Percentiles rank a stretch among this genome's conserved stretches.
These are phyloP conservation scores for Colletotrichum liriopes DNA, from an alignment of 2,329 filamentous ascomycete species.

Conservation along the genomic window DNA sequence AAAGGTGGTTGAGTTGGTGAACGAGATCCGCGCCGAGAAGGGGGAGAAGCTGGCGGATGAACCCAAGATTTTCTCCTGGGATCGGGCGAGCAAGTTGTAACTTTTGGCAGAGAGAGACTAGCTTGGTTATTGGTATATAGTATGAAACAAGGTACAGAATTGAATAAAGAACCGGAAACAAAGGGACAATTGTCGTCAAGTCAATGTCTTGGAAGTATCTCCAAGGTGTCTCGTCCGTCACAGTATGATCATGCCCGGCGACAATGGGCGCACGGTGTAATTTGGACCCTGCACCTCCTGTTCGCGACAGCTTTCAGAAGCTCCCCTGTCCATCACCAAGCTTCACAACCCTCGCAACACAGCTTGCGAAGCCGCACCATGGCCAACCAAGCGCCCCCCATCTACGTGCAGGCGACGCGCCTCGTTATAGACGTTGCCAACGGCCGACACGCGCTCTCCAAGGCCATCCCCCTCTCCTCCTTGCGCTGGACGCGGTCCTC, in stretches of 20 bases:
- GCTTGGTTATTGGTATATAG: background rate
- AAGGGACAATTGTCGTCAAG: background rate
- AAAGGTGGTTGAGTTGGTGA: slow-evolving; percentile 76
- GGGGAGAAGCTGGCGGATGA: slow-evolving; percentile 49
- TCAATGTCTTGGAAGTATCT: background rate
- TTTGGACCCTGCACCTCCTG: slow-evolving; percentile 12
- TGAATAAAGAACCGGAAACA: background rate
- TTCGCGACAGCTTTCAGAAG: slow-evolving; percentile 42
- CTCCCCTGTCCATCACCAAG: slow-evolving; percentile 32
- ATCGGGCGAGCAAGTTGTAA: slow-evolving; percentile 34
- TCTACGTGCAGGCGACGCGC: slow-evolving; percentile 31
- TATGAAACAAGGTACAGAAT: background rate
- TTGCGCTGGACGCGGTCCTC: slow-evolving; percentile 79
- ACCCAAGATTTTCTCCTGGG: slow-evolving; percentile 51
- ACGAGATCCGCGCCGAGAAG: slow-evolving; percentile 64
- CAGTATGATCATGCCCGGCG: background rate
- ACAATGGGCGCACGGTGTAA: slow-evolving; percentile 17
- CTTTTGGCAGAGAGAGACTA: too few relatives aligned
- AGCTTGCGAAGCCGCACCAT: slow-evolving; percentile 37
- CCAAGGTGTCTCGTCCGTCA: background rate
- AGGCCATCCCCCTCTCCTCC: slow-evolving; percentile 72
- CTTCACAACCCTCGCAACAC: slow-evolving; percentile 12
- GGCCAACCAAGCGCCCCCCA: slow-evolving; percentile 35
- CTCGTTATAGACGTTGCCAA: slow-evolving; percentile 61
- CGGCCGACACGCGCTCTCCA: slow-evolving; percentile 66